Evolutionary conservation across 2,329 filamentous ascomycete genomes (phyloP), one percentile per base, ranked within the genome.

Genomic region (Thyridium curvatum): DNA sequence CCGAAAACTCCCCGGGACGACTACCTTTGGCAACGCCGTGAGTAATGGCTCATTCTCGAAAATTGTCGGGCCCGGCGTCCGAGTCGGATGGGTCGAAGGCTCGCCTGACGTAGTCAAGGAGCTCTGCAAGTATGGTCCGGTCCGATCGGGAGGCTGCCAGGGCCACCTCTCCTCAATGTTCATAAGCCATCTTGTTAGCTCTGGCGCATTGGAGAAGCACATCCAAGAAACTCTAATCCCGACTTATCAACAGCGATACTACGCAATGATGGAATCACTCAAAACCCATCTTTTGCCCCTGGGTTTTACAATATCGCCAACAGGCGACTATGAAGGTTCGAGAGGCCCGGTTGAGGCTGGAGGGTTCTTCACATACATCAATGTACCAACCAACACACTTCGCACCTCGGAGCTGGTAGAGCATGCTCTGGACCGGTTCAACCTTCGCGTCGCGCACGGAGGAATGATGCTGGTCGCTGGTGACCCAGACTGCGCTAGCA

Each of bases 11-110:
- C 70, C 75, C 39, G 71, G 73, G 29, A 71, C 54, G 46, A 72
- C 80, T 56, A 69, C 69, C 34, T 84, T 76, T 50, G 80, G 81
- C 13, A 79, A 84, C 48, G 65, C 70, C 5, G 63, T 75, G 21
- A 81, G 77, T 39, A 84, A 84, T 51, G 79, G 77, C 12, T 78
- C 71, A 18, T 84, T 84, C 54, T 78, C 73, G 46, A 84, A 84
- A 52, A 70, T 84, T 15, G 64, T 73, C 30, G 79, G 71, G 1
- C 77, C 80, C 0, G 36, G 36, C 12, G 13, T 38, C 7, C 36
- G 36, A 12, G 30, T 30, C 8, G 36, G 36, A 6, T 38, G 36
- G 36, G 13, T 32, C 6, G 36, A 38, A 14, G 29, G 29, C 13
- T 4, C 36, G n/a, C 30, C 30, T 7, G 36, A 18, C 21, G 28